A percentile compares a stretch with the other conserved stretches of the same genome.
phyloP scores from a whole-genome alignment of 768 basidiomycete genomes.

The Xerocomus brunneocitrinus region DNA sequence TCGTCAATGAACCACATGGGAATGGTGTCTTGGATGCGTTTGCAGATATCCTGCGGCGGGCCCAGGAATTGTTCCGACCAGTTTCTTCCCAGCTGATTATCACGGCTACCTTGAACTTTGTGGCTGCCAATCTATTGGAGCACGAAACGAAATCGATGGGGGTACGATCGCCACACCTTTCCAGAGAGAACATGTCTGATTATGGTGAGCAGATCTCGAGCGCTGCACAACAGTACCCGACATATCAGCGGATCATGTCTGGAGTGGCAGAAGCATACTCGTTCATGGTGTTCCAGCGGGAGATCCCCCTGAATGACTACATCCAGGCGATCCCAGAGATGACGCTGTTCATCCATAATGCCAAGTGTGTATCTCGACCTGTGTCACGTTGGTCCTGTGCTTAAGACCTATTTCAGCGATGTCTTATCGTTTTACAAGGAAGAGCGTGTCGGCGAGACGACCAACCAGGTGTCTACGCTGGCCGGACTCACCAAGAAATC shows the following conservation, averaged over 20 bases:
- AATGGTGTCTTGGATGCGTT: constrained; percentile 32
- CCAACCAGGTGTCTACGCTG: constrained; percentile 33
- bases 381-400: background rate
- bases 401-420: constrained; percentile 26
- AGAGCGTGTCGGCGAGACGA: constrained; percentile 32
- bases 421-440: constrained; percentile 41
- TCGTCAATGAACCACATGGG: constrained; percentile 24
- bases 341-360: constrained; percentile 30
- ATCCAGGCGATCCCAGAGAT: constrained; percentile 38
- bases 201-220: constrained; percentile 12
- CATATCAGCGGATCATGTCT: constrained; percentile 27
- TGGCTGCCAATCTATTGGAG: constrained; percentile 34
- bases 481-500: constrained; percentile 21
- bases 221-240: constrained; percentile 24
- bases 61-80: constrained; percentile 24
- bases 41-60: constrained; percentile 29
- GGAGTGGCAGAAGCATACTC: constrained; percentile 34
- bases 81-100: constrained; percentile 34
- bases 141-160: constrained; percentile 26
- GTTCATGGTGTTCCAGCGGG: constrained; percentile 34
- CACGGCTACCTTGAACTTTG: constrained; percentile 33
- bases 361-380: constrained; percentile 30
- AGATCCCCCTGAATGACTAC: constrained; percentile 31
- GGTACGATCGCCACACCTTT: constrained; percentile 6
- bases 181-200: background rate